Evolutionary conservation across 257 asterid genomes (phyloP), one percentile per base, ranked within the genome.

Genomic region (Primulina eburnea): DNA sequence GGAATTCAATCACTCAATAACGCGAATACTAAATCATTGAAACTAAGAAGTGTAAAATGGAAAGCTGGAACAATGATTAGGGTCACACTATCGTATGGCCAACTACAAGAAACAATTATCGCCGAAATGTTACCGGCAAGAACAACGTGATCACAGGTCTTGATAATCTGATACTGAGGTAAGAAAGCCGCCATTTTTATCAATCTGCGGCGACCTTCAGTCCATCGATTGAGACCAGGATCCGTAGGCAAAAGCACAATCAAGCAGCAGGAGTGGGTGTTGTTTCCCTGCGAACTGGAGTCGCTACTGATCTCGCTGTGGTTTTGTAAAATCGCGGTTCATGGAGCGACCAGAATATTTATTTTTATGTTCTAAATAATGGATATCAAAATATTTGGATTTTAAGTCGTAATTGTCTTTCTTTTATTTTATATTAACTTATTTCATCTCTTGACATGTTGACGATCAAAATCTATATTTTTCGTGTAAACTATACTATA

Each of bases 131-230:
- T 82, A 94, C 99, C 97, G 28, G 97, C 94, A 74, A 94, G 79
- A 65, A 91, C 90, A 82, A 92, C 60, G 81, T 76, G 97, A 86
- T 89, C 84, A 85, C 80, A 86, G 37, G 83, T 75, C 82, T 94
- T 94, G 76, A 94, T 94, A 62, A 90, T 89, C 79, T 91, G 99
- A 73, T 88, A 88, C 86, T 94, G 99, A 81, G 99, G 96, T 80
- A 94, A 81, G 74, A 94, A 89, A 81, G 71, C 92, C 78, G 99
- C 96, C 99, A 93, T 93, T 72, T 24, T 52, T 70, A 74, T 75
- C 78, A 86, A 87, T 82, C 84, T 66, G 82, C 62, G 43, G 72
- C 65, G 72, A 84, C 64, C 84, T 82, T 82, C 76, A 73, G 75
- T 71, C 75, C 82, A 68, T 76, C 26, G 60, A 66, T 40, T 71